These are phyloP conservation scores for Fraxinus sp. DNA, from an alignment of 305 asterid species.

Conservation along the genomic window DNA sequence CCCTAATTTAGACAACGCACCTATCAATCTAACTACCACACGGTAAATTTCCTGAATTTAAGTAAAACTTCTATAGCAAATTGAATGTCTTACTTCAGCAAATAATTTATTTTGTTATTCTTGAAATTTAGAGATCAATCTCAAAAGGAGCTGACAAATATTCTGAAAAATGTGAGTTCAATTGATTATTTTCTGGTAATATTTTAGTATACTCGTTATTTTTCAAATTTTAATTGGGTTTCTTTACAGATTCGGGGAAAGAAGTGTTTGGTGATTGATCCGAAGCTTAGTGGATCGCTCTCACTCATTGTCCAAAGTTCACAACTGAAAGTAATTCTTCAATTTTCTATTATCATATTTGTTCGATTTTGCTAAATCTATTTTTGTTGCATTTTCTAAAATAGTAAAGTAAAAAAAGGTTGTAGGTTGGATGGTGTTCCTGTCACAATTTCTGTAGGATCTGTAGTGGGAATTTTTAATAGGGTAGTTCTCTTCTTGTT, in stretches of 20 bases:
- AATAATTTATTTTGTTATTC: conserved; percentile 6
- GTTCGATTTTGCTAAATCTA: neutral
- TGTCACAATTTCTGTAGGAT: neutral
- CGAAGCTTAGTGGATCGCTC: conserved; percentile 89
- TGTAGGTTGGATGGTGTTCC: neutral
- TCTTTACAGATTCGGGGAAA: conserved; percentile 75
- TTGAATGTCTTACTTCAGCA: neutral
- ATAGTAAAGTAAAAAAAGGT: neutral
- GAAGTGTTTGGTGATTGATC: conserved; percentile 89
- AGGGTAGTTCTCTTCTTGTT: neutral
- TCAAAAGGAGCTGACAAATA: conserved; percentile 64
- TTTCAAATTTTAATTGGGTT: neutral
- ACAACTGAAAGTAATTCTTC: conserved; percentile 63
- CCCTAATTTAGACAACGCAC: conserved; percentile 85
- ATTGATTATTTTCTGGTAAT: conserved; percentile 3
- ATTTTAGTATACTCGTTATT: conserved; percentile 2
- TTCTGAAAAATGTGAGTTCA: conserved; percentile 69
- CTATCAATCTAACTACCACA: conserved; percentile 66
- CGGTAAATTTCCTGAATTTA: conserved; percentile 42
- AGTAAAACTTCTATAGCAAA: neutral
- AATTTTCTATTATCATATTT: neutral
- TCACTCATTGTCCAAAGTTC: conserved; percentile 79
- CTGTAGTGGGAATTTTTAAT: neutral
- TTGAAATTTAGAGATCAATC: conserved; percentile 63
- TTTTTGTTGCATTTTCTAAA: neutral